These are phyloP conservation scores for Thalassiosira livingstoniorum DNA, from an alignment of 352 stramenopile species.

Conservation along the genomic window DNA sequence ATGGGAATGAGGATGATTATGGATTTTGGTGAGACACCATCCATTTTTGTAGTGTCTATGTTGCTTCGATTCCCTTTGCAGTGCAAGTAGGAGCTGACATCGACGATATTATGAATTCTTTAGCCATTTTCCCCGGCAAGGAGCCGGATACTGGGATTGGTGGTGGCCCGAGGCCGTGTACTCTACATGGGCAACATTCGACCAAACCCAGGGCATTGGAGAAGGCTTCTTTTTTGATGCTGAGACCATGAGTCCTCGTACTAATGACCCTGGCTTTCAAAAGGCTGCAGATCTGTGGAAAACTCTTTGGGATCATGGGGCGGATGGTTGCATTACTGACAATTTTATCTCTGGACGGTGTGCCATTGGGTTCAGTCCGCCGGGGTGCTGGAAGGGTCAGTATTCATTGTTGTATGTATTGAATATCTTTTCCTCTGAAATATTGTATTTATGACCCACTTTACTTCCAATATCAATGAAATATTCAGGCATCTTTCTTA, in stretches of 20 bases:
- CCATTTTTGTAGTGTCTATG: too few species aligned
- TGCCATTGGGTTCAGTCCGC: slow-evolving; percentile 41
- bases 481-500: neutral
- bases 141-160: slow-evolving; percentile 33
- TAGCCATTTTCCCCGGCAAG: slow-evolving; percentile 48
- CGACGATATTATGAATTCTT: too few species aligned
- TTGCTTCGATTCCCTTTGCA: too few species aligned
- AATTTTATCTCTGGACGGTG: slow-evolving; percentile 48
- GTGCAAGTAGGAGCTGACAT: too few species aligned
- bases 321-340: slow-evolving; percentile 52
- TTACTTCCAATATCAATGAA: too few species aligned
- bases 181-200: slow-evolving; percentile 49
- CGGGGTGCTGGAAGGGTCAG: slow-evolving; percentile 54
- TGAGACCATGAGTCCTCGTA: slow-evolving; percentile 40
- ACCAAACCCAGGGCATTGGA: slow-evolving; percentile 52
- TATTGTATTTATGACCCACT: too few species aligned
- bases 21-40: too few species aligned
- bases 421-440: too few species aligned
- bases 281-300: slow-evolving; percentile 64
- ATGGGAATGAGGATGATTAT: slow-evolving; percentile 47
- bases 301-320: slow-evolving; percentile 39
- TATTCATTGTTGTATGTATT: too few species aligned
- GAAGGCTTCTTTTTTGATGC: slow-evolving; percentile 60
- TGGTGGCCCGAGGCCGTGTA: slow-evolving; percentile 57
- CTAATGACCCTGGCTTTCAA: slow-evolving; percentile 48